Base-by-base conservation (phyloP, 75 land plant genomes). In the Adiantum capillusveneris region DNA sequence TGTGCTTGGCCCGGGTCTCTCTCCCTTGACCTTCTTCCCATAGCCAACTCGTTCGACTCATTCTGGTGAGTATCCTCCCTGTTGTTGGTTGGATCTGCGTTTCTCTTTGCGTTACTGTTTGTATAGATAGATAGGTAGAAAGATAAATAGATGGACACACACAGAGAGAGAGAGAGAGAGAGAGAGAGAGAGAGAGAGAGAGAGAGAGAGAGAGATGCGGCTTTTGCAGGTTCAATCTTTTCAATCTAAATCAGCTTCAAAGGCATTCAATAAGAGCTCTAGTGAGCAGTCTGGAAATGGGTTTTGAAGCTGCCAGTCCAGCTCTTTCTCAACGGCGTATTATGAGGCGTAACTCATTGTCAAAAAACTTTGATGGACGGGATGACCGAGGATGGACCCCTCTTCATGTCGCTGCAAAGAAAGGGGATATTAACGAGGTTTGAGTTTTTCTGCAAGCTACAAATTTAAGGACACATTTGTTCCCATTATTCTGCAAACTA, bases 361-460 rank as follows among this genome's bases (percentile, higher is more conserved):
- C 71, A 12, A 61, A 56, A 55, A 65, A 12, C 54, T 51, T 28
- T 16, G 74, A 39, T 0, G 79, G 65, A 48, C 76, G 72, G 53
- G 98, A 94, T 63, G 98, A 94, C 55, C 69, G 94, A 24, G 98
- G 90, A 7, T 94, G 94, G 98, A 85, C 85, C 59, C 68, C 65
- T 63, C 87, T 94, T 13, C 98, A 93, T 55, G 62, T 93, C 43
- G 87, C 80, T 50, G 89, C 98, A 17, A 60, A 70, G 2, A 85
- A 70, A 56, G 98, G 98, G 6, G 80, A 93, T 61, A 62, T 85
- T 27, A 72, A 75, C 54, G 75, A 75, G 84, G 93, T 86, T 11
- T 45, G 62, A 37, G 55, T 12, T 59, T 19, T 41, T 58, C 1
- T 34, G 6, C 9, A 34, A 34, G 9, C n/a, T n/a, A n/a, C n/a